These are phyloP conservation scores for Penicillium sumatraense DNA, from an alignment of 2,329 filamentous ascomycete genomes.

Conservation along the genomic window DNA sequence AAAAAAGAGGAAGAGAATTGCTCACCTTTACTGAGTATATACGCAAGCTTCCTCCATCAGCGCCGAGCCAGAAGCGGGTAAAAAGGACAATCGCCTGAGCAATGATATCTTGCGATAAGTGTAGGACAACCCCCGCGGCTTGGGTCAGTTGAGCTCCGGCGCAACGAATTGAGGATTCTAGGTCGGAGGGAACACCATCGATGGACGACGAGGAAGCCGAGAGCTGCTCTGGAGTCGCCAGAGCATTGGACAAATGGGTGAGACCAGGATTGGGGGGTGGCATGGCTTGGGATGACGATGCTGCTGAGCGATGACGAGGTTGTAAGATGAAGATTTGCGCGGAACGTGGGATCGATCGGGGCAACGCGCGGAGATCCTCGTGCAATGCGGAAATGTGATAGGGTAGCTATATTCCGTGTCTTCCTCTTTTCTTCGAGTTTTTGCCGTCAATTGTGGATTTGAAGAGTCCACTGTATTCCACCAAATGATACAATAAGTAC, in stretches of 20 bases:
- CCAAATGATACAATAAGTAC: too few species aligned
- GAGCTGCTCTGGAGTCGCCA: slow-evolving; percentile 51
- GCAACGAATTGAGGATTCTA: slow-evolving; percentile 51
- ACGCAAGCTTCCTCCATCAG: slow-evolving; percentile 50
- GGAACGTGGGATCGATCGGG: slow-evolving; percentile 19
- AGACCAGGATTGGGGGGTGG: slow-evolving; percentile 29
- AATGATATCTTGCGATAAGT: slow-evolving; percentile 82
- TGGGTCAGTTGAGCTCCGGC: slow-evolving; percentile 52
- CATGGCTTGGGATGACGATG: slow-evolving; percentile 25
- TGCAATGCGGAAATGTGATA: background rate
- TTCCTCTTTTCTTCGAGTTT: background rate
- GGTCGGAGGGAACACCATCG: slow-evolving; percentile 46
- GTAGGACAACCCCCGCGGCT: slow-evolving; percentile 68
- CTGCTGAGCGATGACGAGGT: background rate
- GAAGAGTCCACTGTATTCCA: background rate
- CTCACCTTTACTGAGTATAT: slow-evolving; percentile 49
- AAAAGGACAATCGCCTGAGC: slow-evolving; percentile 84
- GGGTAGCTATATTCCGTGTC: background rate
- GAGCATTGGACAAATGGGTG: slow-evolving; percentile 49
- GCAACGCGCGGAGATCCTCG: slow-evolving; percentile 12
- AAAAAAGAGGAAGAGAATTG: background rate
- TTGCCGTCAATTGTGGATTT: background rate
- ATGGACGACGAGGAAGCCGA: slow-evolving; percentile 49
- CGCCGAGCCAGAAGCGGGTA: slow-evolving; percentile 74
- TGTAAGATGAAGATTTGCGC: slow-evolving; percentile 1